phyloP scores from a whole-genome alignment of 2,329 filamentous ascomycete genomes.

The Monascus ruber region DNA sequence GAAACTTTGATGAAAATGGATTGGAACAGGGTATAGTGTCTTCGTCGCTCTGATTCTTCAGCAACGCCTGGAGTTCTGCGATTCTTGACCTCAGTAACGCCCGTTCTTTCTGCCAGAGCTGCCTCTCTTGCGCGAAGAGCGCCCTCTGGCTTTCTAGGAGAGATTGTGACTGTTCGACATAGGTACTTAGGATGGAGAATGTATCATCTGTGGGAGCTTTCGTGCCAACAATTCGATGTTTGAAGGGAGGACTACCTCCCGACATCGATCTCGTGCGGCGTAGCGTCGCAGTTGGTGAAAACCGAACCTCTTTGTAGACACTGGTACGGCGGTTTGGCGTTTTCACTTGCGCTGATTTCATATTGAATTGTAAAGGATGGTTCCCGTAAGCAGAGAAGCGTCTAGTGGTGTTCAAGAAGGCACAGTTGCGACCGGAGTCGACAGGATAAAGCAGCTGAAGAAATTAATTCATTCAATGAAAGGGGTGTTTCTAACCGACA shows the following conservation, averaged over 20 bases:
- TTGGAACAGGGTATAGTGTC: conserved; percentile 9
- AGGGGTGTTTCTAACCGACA: too few species aligned
- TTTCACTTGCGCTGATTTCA: conserved; percentile 15
- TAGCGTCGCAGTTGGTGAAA: conserved; percentile 27
- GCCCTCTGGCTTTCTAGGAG: conserved; percentile 29
- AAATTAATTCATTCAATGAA: too few species aligned
- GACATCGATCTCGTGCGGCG: conserved; percentile 29
- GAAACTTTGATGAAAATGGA: conserved; percentile 9
- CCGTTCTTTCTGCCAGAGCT: conserved; percentile 34
- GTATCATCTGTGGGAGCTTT: conserved; percentile 8
- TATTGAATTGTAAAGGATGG: conserved; percentile 3
- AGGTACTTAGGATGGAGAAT: conserved; percentile 20
- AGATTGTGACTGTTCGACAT: conserved; percentile 31
- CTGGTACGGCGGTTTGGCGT: conserved; percentile 22
- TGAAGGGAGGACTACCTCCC: conserved; percentile 17
- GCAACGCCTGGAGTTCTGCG: conserved; percentile 26
- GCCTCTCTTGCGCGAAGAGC: conserved; percentile 32
- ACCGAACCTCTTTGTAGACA: conserved; percentile 31
- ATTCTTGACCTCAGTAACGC: conserved; percentile 31
- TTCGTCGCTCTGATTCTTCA: conserved; percentile 3
- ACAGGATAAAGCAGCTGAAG: too few species aligned
- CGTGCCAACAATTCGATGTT: conserved; percentile 12
- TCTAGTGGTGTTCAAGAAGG: too few species aligned
- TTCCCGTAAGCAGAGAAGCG: too few species aligned
- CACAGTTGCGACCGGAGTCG: too few species aligned